phyloP scores from a whole-genome alignment of 2,329 filamentous ascomycete genomes.

The Beauveria pseudobassiana region DNA sequence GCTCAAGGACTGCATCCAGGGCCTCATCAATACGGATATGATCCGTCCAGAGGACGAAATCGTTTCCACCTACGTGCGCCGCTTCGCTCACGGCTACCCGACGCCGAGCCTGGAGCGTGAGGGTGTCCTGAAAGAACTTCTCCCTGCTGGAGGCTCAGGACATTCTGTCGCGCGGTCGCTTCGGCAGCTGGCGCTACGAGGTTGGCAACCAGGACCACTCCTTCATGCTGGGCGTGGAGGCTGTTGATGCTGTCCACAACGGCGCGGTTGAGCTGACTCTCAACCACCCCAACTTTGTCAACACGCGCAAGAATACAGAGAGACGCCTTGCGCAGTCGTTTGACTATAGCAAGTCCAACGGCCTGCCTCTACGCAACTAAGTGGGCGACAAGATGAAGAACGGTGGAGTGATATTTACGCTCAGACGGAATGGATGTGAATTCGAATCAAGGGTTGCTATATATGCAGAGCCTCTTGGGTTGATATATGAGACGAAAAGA shows the following conservation, averaged over 20 bases:
- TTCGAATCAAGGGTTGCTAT: background rate
- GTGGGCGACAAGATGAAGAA: background rate
- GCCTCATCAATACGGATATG: constrained; percentile 97
- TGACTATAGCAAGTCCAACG: constrained; percentile 29
- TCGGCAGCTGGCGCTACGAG: constrained; percentile 98
- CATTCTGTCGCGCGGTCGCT: constrained; percentile 93
- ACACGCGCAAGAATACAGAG: constrained; percentile 57
- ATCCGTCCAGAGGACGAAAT: constrained; percentile 87
- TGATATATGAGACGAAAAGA: background rate
- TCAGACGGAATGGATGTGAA: constrained; percentile 15
- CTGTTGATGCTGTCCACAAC: constrained; percentile 81
- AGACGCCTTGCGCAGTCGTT: constrained; percentile 38
- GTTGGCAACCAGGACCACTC: constrained; percentile 95
- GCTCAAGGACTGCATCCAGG: constrained; percentile 86
- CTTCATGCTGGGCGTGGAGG: constrained; percentile 95
- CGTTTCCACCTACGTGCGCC: constrained; percentile 94
- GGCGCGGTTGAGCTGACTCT: constrained; percentile 86
- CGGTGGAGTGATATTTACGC: constrained; percentile 6
- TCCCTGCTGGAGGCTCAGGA: constrained; percentile 84
- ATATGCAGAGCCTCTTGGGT: background rate
- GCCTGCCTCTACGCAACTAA: constrained; percentile 30
- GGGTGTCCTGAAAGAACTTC: constrained; percentile 82
- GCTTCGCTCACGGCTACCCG: constrained; percentile 97
- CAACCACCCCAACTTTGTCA: constrained; percentile 97
- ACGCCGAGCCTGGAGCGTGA: constrained; percentile 93